These are phyloP conservation scores for Aureobasidium sp. DNA, from an alignment of 2,329 filamentous ascomycete genomes.

Conservation along the genomic window DNA sequence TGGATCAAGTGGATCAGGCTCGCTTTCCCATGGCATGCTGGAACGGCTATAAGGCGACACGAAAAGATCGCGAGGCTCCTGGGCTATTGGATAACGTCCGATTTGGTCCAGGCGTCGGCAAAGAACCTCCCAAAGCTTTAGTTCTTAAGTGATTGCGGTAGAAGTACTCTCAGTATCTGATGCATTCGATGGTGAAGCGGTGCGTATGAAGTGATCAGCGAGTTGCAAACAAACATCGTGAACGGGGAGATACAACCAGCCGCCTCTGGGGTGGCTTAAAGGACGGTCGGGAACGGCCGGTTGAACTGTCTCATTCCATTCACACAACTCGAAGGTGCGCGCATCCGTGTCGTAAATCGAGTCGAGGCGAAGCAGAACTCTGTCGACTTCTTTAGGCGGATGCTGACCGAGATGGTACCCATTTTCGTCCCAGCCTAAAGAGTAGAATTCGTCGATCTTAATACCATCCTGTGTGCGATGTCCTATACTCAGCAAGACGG, in stretches of 20 bases:
- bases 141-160: neutral
- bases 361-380: neutral
- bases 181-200: neutral
- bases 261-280: neutral
- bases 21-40: neutral
- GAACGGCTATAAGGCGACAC: neutral
- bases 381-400: neutral
- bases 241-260: neutral
- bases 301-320: neutral
- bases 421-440: too few relatives aligned
- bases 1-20: neutral
- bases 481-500: neutral
- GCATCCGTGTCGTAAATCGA: neutral
- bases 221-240: neutral
- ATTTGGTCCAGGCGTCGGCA: neutral
- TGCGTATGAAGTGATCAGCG: neutral
- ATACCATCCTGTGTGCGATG: neutral
- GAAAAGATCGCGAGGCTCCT: neutral
- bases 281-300: neutral
- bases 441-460: neutral
- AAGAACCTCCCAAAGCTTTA: neutral
- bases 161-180: neutral
- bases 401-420: neutral
- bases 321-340: neutral
- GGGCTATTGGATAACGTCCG: neutral